These are phyloP conservation scores for Yamadazyma atmosphaerica DNA, from an alignment of 1,139 yeast genomes.

Conservation along the genomic window DNA sequence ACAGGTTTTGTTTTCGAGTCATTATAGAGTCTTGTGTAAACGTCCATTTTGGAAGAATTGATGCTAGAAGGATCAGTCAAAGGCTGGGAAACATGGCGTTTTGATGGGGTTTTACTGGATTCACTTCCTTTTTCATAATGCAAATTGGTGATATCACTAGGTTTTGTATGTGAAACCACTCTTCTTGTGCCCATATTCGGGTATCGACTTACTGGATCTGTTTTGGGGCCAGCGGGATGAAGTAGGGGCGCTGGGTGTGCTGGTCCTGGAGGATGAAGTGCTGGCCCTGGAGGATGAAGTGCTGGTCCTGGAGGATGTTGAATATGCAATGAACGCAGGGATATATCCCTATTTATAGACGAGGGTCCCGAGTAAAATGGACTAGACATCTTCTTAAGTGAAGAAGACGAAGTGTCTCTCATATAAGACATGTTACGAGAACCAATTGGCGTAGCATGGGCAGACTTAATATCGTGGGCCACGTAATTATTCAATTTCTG, in stretches of 20 bases:
- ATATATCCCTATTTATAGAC: neutral
- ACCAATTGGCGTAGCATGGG: slow-evolving; percentile 9
- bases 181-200: slow-evolving; percentile 1
- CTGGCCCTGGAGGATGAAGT: neutral
- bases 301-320: slow-evolving; percentile 1
- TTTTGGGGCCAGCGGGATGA: slow-evolving; percentile 1
- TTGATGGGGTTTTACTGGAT: slow-evolving; percentile 9
- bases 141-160: slow-evolving; percentile 16
- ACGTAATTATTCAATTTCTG: neutral
- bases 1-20: slow-evolving; percentile 9
- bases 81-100: slow-evolving; percentile 12
- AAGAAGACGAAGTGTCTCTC: slow-evolving; percentile 18
- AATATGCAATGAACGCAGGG: neutral
- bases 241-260: too few relatives aligned
- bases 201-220: neutral
- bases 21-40: slow-evolving; percentile 16
- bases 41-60: slow-evolving; percentile 13
- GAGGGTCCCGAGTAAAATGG: slow-evolving; percentile 10
- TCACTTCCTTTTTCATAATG: neutral
- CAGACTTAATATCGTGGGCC: slow-evolving; percentile 7
- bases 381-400: slow-evolving; percentile 11
- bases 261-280: slow-evolving; percentile 1
- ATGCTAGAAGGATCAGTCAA: slow-evolving; percentile 2
- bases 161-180: slow-evolving; percentile 5
- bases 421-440: slow-evolving; percentile 13